A percentile compares a stretch with the other conserved stretches of the same genome.
Conservation (phyloP, 495 filamentous ascomycete species). For the Aspergillus affinis region DNA sequence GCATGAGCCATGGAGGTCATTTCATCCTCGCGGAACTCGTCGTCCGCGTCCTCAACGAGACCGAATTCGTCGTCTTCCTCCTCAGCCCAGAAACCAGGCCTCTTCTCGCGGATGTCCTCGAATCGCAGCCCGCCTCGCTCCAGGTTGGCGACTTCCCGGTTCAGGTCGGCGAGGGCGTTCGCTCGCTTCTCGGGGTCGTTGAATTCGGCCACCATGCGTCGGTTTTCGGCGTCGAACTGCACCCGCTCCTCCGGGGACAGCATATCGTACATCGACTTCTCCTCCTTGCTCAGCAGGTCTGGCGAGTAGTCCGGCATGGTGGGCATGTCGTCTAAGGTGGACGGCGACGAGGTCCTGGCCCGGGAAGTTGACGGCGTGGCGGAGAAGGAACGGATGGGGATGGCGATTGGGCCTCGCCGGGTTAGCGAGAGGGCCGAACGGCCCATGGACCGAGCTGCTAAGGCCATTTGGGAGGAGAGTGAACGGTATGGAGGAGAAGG, state of each 20-base stretch:
- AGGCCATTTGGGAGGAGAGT: constrained; percentile 39
- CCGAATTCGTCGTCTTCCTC: constrained; percentile 53
- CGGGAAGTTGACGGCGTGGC: constrained; percentile 36
- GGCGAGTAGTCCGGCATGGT: constrained; percentile 40
- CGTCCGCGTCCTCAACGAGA: constrained; percentile 58
- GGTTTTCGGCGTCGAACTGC: constrained; percentile 44
- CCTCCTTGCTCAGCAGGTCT: constrained; percentile 38
- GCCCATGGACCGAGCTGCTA: constrained; percentile 39
- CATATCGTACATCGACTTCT: constrained; percentile 48
- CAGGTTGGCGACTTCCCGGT: constrained; percentile 30
- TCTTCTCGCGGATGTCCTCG: constrained; percentile 29
- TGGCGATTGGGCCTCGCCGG: constrained; percentile 28
- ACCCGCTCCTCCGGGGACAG: constrained; percentile 47
- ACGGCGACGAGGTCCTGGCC: constrained; percentile 38
- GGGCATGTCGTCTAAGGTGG: constrained; percentile 33
- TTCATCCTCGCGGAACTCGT: constrained; percentile 72
- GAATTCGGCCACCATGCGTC: constrained; percentile 36
- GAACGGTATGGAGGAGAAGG: constrained; percentile 10
- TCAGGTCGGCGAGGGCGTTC: constrained; percentile 32
- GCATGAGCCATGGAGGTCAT: constrained; percentile 77
- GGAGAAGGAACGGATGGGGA: constrained; percentile 40
- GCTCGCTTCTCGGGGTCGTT: constrained; percentile 37
- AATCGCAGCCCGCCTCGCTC: constrained; percentile 38
- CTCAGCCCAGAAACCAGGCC: constrained; percentile 52
- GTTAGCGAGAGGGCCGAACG: constrained; percentile 34